These are phyloP conservation scores for Knoxia roxburghii DNA, from an alignment of 257 asterid genomes.

Conservation along the genomic window DNA sequence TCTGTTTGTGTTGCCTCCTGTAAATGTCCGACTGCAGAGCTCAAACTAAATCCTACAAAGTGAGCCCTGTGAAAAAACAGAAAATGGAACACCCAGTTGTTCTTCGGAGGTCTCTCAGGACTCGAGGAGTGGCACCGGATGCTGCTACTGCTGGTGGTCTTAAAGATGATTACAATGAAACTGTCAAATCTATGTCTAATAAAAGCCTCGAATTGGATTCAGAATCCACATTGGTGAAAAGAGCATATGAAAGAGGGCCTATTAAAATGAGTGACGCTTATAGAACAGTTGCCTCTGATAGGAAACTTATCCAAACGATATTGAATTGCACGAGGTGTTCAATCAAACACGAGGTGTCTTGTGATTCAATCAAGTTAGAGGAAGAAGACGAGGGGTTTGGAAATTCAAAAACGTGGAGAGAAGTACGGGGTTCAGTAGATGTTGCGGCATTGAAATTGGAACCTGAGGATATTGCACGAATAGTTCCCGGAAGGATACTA, in stretches of 20 bases:
- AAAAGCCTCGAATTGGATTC: slow-evolving; percentile 13
- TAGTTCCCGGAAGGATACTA: slow-evolving; percentile 71
- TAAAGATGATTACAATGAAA: slow-evolving; percentile 40
- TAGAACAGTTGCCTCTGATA: slow-evolving; percentile 38
- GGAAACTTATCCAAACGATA: slow-evolving; percentile 34
- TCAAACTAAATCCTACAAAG: slow-evolving; percentile 49
- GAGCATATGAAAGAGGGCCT: slow-evolving; percentile 38
- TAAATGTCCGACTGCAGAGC: slow-evolving; percentile 34
- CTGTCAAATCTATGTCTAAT: slow-evolving; percentile 3
- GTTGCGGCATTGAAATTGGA: slow-evolving; percentile 51
- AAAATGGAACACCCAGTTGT: slow-evolving; percentile 55
- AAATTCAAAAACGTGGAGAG: slow-evolving; percentile 15
- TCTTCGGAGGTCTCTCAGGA: slow-evolving; percentile 83
- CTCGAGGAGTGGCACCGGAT: slow-evolving; percentile 77
- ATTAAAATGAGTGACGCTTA: slow-evolving; percentile 51
- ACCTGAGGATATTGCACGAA: slow-evolving; percentile 54
- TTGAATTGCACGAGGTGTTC: not conserved
- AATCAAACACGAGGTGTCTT: not conserved
- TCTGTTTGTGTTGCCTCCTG: not conserved
- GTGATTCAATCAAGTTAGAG: not conserved
- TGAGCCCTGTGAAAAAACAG: slow-evolving; percentile 54
- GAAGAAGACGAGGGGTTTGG: slow-evolving; percentile 8
- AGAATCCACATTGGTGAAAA: slow-evolving; percentile 15
- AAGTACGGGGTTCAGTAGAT: slow-evolving; percentile 37
- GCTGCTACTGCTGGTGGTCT: slow-evolving; percentile 54